Evolutionary conservation across 352 stramenopile species (phyloP).

Genomic region (Elongisporangium anandrum): DNA sequence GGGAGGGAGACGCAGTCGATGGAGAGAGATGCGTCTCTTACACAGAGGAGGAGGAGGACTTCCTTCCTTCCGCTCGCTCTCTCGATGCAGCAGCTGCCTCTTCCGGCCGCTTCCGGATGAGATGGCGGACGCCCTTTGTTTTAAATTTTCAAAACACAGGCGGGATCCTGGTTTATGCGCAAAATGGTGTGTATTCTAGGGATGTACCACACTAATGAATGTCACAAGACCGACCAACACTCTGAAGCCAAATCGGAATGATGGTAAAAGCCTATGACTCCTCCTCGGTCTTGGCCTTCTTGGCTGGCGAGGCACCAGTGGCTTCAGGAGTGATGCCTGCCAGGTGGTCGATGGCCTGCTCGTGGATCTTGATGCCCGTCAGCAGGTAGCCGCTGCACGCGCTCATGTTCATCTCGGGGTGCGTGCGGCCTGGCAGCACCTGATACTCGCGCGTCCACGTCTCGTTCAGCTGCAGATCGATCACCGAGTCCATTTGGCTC

Average conservation of each 20-base stretch:
- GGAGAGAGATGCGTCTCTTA: neutral
- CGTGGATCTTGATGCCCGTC: slow-evolving; percentile 89
- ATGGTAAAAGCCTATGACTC: neutral
- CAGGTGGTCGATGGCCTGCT: slow-evolving; percentile 4
- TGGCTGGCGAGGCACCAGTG: neutral
- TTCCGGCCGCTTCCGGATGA: neutral
- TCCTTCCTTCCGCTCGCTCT: neutral
- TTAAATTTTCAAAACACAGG: neutral
- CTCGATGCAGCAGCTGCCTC: neutral
- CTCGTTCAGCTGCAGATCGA: slow-evolving; percentile 93
- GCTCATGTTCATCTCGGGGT: slow-evolving; percentile 97
- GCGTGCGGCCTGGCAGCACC: slow-evolving; percentile 89
- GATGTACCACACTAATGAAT: neutral
- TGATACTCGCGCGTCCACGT: slow-evolving; percentile 96
- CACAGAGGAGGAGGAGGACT: neutral
- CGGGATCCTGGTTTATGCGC: neutral
- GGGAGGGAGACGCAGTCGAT: neutral
- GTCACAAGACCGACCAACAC: neutral
- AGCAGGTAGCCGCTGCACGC: slow-evolving; percentile 94
- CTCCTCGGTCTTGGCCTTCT: neutral
- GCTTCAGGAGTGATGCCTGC: neutral
- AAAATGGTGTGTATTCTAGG: neutral
- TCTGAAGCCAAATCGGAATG: neutral
- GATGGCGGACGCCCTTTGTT: neutral
- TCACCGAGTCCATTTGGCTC: slow-evolving; percentile 87